Evolutionary conservation across 2,329 filamentous ascomycete genomes (phyloP), one percentile per base, ranked within the genome.

Genomic region (Aspergillus carbonarius): DNA sequence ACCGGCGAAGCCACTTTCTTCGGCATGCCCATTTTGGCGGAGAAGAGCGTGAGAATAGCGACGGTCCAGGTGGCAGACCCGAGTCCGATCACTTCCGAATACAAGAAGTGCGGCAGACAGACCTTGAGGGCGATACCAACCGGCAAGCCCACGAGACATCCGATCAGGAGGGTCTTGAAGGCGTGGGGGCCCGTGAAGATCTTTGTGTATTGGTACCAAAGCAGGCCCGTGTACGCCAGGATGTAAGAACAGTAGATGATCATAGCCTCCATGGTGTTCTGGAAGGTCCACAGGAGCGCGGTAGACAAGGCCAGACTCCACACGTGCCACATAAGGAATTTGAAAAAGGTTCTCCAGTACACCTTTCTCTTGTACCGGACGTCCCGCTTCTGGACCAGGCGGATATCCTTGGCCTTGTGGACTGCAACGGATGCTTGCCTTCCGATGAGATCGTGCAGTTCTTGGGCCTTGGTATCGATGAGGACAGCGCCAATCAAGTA

Each of bases 401-500:
- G 74, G 47, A 83, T 80, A 10, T 78, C 72, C 39, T 77, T 71
- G 1, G 74, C 68, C 15, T 74, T 75, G 23, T 70, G 72, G 39
- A 82, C 77, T 2, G 76, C 74, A 5, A 74, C 64, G 10, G 77
- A 74, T 2, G 73, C 69, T 59, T 78, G 71, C 25, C 76, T 72
- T 52, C 80, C 77, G 3, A 79, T 76, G 2, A 76, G 65, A 12
- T 74, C 76, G 59, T 82, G 78, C 1, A 84, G 73, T 59, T 81
- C 78, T 54, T 82, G 79, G 18, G 82, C 81, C 58, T 83, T 83
- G 61, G 80, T 79, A 62, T 85, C 83, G 25, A 85, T 80, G 20
- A 83, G 72, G 1, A 85, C 81, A 12, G 83, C 83, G 25, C 83
- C 82, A 23, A 85, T 77, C 17, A 85, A 73, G 62, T 85, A 85